Base-by-base conservation (phyloP, 257 asterid genomes). In the Solanum microdontum region DNA sequence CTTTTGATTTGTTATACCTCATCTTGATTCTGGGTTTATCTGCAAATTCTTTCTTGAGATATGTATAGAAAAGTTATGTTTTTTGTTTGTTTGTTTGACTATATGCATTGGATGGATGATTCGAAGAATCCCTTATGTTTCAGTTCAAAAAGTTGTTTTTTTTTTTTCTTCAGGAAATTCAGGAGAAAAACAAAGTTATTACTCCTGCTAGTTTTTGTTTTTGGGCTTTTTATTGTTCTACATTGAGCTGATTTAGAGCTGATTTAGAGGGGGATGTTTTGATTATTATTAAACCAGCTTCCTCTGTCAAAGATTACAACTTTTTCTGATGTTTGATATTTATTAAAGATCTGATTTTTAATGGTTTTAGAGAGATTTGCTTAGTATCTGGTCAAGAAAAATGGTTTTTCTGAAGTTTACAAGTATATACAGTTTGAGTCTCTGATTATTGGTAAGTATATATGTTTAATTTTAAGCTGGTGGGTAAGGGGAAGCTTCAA, bases 11-110 rank as follows among this genome's bases (percentile, higher is more conserved):
- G 64, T 51, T 48, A 24, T 82, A 64, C 12, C 15, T 39, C 26
- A 82, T 87, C 39, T 45, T 72, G 10, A 32, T 36, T 88, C 84
- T 82, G 83, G 64, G 87, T 83, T 89, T 89, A 87, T 89, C 24
- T 85, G 84, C 15, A 86, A 48, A 23, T 73, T 51, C 45, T 70
- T 45, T 86, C 30, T 84, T 70, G 17, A 36, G 36, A 30, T 70
- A 13, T 51, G n/a, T 86, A 15, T 79, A 2, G 48, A 26, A 79
- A 26, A 26, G 26, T 80, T 80, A 24, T 17, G 21, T 15, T 15
- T 80, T 14, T 79, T 80, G 13, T 74, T 72, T 32, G 43, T 33
- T 79, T 79, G 66, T 26, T 43, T 80, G 84, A 80, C 28, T 45
- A 45, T 15, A 79, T 45, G 66, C 68, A 45, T 80, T 45, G 15